These are phyloP conservation scores for Rutstroemia sydowiana DNA, from an alignment of 2,329 filamentous ascomycete genomes.

Conservation along the genomic window DNA sequence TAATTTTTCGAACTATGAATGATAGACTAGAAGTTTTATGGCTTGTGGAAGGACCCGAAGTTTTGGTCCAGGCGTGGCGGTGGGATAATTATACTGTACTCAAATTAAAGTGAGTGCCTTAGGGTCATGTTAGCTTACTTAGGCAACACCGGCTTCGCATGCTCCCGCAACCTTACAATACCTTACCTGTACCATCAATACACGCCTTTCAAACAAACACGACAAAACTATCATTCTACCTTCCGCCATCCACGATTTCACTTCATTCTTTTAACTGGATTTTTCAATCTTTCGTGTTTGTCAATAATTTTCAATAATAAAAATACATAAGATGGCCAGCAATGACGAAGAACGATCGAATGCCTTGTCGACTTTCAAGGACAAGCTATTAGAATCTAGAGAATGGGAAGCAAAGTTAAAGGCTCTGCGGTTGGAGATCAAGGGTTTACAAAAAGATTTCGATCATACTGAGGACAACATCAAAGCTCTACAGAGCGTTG, in stretches of 20 bases:
- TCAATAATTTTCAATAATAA: no score
- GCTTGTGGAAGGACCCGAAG: no score
- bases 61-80: no score
- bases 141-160: constrained; percentile 11
- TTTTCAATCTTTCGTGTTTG: no score
- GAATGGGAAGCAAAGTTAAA: constrained; percentile 99
- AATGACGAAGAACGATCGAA: constrained; percentile 50
- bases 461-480: constrained; percentile 98
- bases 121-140: no score
- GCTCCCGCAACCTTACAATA: constrained; percentile 5
- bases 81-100: no score
- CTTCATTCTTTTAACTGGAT: neutral
- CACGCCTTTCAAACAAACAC: constrained; percentile 6
- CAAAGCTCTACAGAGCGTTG: constrained; percentile 97
- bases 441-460: constrained; percentile 88
- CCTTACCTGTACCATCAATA: constrained; percentile 4
- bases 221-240: no score
- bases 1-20: no score
- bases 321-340: constrained; percentile 6
- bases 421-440: constrained; percentile 87
- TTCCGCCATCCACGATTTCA: neutral
- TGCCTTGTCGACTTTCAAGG: constrained; percentile 71
- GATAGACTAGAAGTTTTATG: no score
- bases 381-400: constrained; percentile 83
- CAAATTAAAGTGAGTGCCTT: no score